Base-by-base conservation (phyloP, 2,329 filamentous ascomycete species). In the Bipolaris zeicola region DNA sequence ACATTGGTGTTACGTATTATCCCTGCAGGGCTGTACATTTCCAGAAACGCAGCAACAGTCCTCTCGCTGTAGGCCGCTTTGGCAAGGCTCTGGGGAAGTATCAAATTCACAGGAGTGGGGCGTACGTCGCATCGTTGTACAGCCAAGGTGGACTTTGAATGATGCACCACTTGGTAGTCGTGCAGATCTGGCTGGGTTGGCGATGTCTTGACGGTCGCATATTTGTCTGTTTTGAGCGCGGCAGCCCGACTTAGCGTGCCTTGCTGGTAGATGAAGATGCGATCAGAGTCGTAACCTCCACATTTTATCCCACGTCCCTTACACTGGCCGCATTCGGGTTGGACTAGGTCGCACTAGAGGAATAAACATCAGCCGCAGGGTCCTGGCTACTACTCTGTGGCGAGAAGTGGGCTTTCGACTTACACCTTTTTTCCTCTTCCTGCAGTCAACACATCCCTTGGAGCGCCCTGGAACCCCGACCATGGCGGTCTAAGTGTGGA, bases 281-380 rank as follows among this genome's bases (percentile, higher is more conserved):
- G 82, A 67, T 87, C 82, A 37, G 83, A 79, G 66, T 87, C 82
- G 70, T 89, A 89, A 37, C 87, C 87, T 42, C 86, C 87, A 64
- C 87, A 89, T 55, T 81, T 72, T 42, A 85, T 78, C 20, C 84
- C 83, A 63, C 81, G 83, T 63, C 82, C 79, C 53, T 80, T 76
- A 69, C 87, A 89, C 68, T 87, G 87, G 52, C 80, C 81, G 70
- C 87, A 89, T 36, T 78, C 77, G 1, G 87, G 87, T 3, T 82
- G 81, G 55, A 83, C 80, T 61, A 87, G 85, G 73, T 87, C 87
- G 70, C 87, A 89, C 83, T 87, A 47, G 20, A 42, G 39, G 34
- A 10, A 20, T 26, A 5, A 26, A 16, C 16, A 24, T 61, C 26
- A 61, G 49, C 37, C 26, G 39, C 24, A 24, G n/a, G n/a, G n/a